Percentiles rank a stretch among this genome's conserved stretches.
These are phyloP conservation scores for Brassica carinata DNA, from an alignment of 345 rosid species.

Conservation along the genomic window DNA sequence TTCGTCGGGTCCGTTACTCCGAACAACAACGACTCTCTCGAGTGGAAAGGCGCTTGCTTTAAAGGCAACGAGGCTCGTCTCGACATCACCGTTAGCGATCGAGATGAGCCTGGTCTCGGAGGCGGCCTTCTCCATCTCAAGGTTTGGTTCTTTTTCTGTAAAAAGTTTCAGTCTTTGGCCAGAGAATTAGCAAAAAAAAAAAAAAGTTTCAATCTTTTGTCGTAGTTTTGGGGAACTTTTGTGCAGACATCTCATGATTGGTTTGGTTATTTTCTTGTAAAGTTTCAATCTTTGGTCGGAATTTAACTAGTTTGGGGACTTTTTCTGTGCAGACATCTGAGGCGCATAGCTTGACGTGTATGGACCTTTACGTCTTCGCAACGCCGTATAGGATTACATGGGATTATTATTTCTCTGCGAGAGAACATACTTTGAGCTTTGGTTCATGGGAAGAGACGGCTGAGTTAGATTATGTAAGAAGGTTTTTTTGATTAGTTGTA, in stretches of 20 bases:
- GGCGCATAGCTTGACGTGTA: conserved; percentile 95
- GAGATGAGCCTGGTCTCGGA: conserved; percentile 58
- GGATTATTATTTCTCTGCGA: conserved; percentile 90
- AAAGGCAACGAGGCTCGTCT: conserved; percentile 74
- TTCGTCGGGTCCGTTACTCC: conserved; percentile 80
- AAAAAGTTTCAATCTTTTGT: background rate
- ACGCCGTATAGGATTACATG: conserved; percentile 94
- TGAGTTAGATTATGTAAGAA: conserved; percentile 92
- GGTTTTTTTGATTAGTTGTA: conserved; percentile 5
- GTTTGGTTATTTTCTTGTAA: conserved; percentile 18
- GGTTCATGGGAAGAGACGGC: conserved; percentile 91
- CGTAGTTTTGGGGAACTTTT: background rate
- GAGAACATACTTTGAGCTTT: conserved; percentile 79
- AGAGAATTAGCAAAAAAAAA: no score
- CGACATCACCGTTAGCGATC: conserved; percentile 66
- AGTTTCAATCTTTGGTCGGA: background rate
- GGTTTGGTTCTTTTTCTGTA: conserved; percentile 43
- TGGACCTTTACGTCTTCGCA: conserved; percentile 97
- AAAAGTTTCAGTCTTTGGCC: background rate
- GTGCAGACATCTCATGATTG: conserved; percentile 61
- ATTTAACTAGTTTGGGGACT: background rate
- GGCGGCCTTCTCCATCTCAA: conserved; percentile 83
- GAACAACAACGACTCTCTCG: conserved; percentile 48
- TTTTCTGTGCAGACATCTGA: conserved; percentile 62
- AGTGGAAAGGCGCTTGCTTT: conserved; percentile 97